Evolutionary conservation across 805 yeast genomes (phyloP).

Genomic region (Myxozyma melibiosi): DNA sequence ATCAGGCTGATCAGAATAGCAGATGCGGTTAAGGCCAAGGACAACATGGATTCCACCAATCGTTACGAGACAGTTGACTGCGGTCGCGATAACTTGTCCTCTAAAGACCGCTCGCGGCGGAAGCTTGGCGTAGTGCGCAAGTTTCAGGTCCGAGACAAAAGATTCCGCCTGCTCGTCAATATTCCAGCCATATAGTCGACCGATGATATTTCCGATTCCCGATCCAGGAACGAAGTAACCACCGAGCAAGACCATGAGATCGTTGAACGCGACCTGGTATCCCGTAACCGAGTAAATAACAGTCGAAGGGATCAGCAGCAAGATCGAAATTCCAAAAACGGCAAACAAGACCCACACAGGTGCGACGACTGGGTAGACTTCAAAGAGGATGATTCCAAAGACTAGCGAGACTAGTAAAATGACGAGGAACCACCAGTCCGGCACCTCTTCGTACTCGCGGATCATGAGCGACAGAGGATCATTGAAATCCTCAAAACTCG

Average conservation of each 20-base stretch:
- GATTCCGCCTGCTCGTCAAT: slow-evolving; percentile 51
- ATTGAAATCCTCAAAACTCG: slow-evolving; percentile 9
- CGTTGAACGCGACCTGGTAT: slow-evolving; percentile 60
- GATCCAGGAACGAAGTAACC: slow-evolving; percentile 66
- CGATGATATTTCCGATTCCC: slow-evolving; percentile 56
- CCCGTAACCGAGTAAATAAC: slow-evolving; percentile 66
- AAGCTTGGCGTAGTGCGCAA: slow-evolving; percentile 57
- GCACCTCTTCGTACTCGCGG: slow-evolving; percentile 62
- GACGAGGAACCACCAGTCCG: slow-evolving; percentile 61
- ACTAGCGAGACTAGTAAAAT: slow-evolving; percentile 49
- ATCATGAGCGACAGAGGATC: slow-evolving; percentile 42
- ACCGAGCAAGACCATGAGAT: slow-evolving; percentile 61
- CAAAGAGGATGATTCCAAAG: slow-evolving; percentile 40
- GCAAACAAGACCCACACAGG: slow-evolving; percentile 66
- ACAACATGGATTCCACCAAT: slow-evolving; percentile 49
- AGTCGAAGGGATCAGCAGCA: slow-evolving; percentile 64
- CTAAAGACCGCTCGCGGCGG: slow-evolving; percentile 55
- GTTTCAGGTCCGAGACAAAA: slow-evolving; percentile 45
- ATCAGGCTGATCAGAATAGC: slow-evolving; percentile 46
- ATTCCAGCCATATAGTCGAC: slow-evolving; percentile 51
- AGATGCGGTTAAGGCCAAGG: slow-evolving; percentile 47
- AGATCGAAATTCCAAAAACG: slow-evolving; percentile 55
- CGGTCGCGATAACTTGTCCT: slow-evolving; percentile 55
- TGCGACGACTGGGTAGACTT: slow-evolving; percentile 47
- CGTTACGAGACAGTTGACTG: slow-evolving; percentile 57